phyloP scores from a whole-genome alignment of 1,139 yeast species.

The Scheffersomyces lignicola region DNA sequence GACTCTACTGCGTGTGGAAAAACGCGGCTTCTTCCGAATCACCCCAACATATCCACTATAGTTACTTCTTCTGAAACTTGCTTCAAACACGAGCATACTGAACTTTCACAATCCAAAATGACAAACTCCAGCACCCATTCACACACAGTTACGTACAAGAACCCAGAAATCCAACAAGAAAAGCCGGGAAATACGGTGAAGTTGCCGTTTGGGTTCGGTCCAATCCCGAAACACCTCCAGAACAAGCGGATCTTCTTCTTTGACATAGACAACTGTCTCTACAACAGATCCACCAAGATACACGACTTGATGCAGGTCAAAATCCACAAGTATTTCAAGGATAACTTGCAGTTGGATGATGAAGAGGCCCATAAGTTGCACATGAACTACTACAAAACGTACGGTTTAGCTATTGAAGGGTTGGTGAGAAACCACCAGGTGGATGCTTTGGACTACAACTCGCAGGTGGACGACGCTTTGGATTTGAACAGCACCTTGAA shows the following conservation, averaged over 20 bases:
- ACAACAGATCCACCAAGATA: conserved; percentile 69
- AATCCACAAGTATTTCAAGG: conserved; percentile 79
- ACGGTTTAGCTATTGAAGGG: conserved; percentile 94
- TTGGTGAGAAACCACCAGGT: conserved; percentile 73
- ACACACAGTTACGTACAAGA: conserved; percentile 16
- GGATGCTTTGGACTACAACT: conserved; percentile 86
- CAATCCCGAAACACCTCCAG: conserved; percentile 31
- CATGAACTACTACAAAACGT: conserved; percentile 73
- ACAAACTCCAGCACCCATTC: background rate
- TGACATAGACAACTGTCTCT: conserved; percentile 91
- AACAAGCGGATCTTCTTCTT: conserved; percentile 67
- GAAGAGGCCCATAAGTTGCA: conserved; percentile 79
- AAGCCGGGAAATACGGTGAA: conserved; percentile 36
- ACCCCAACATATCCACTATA: conserved; percentile 3
- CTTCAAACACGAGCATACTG: too few relatives aligned
- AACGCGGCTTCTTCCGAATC: conserved; percentile 4
- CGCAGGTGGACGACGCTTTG: conserved; percentile 85
- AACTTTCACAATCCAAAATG: background rate
- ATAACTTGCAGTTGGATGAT: conserved; percentile 58
- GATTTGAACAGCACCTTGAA: conserved; percentile 75
- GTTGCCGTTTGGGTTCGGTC: conserved; percentile 49
- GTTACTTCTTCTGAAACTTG: too few relatives aligned
- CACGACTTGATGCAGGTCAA: conserved; percentile 86
- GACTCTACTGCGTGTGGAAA: too few relatives aligned
- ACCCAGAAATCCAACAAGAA: conserved; percentile 22